Base-by-base conservation (phyloP, 768 basidiomycete genomes). In the Mrakia gelida region DNA sequence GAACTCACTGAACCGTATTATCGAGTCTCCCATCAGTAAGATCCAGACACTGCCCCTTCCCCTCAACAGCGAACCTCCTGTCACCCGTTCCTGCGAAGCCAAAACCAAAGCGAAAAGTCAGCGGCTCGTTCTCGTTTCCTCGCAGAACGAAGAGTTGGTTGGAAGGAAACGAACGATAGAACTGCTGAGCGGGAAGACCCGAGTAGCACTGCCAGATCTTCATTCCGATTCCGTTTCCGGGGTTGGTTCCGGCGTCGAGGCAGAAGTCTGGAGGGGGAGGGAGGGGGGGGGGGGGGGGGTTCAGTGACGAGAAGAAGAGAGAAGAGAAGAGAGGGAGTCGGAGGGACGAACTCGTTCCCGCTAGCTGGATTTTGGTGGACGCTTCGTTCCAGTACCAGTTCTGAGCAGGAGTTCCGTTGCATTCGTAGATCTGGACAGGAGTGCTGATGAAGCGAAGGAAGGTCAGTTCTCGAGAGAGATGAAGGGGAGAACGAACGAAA, bases 41-140 rank as follows among this genome's bases (percentile, higher is more conserved):
- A 74, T 82, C 82, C n/a, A 84, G 81, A 75, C 84, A 84, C 71
- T 82, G 82, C 43, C 80, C 79, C 21, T 83, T 83, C 52, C 82
- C 82, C 21, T 82, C 83, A 63, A 49, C 80, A 78, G 73, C 73
- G 54, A 73, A 38, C 6, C 73, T 16, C 16, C 32, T 52, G 34
- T 82, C 82, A 0, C 76, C 76, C 13, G 79, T 80, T 63, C 78
- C 59, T 59, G 23, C 26, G 59, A 28, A 18, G n/a, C n/a, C 26
- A 28, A 59, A 59, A 6, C 52, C 13, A 59, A 59, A 3, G 13
- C 0, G 59, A 5, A 28, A 45, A 11, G 59, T 52, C 45, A 49
- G 45, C 45, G 45, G 15, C 45, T 6, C 45, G 45, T n/a, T n/a
- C n/a, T n/a, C n/a, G n/a, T n/a, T n/a, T n/a, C n/a, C n/a, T n/a